phyloP scores from a whole-genome alignment of 2,329 filamentous ascomycete species.

The Ophiocordyceps camponoti-leonardi region DNA sequence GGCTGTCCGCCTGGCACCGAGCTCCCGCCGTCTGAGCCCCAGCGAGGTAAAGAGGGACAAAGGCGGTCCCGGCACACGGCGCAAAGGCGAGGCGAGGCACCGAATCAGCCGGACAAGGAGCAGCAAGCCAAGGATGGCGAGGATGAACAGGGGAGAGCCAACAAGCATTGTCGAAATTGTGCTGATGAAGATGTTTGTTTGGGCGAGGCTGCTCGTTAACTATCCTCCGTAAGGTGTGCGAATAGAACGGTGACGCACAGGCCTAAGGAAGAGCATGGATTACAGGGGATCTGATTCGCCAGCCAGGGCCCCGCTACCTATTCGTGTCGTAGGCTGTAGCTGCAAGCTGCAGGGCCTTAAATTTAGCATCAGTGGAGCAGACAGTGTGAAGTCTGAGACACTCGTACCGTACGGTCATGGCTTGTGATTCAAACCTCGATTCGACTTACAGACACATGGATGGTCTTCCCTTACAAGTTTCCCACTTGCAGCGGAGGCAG shows the following conservation, averaged over 20 bases:
- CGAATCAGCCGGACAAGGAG: conserved; percentile 9
- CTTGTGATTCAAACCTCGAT: neutral
- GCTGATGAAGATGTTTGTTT: neutral
- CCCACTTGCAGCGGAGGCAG: neutral
- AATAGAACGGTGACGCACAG: neutral
- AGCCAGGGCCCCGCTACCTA: neutral
- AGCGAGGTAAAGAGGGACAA: conserved; percentile 31
- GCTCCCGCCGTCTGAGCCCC: conserved; percentile 37
- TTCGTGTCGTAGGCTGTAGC: neutral
- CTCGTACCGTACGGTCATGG: neutral
- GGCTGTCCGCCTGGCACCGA: conserved; percentile 30
- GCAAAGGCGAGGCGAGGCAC: conserved; percentile 15
- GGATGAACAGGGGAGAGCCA: conserved; percentile 11
- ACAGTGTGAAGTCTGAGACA: neutral
- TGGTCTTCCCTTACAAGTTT: neutral
- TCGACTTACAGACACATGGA: neutral
- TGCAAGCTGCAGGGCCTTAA: neutral
- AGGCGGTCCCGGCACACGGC: conserved; percentile 29
- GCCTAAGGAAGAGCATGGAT: neutral
- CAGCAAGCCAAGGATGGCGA: conserved; percentile 9
- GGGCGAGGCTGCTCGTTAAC: neutral
- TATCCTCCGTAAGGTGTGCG: neutral
- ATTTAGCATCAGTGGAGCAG: neutral
- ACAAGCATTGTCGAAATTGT: conserved; percentile 8
- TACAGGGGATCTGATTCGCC: neutral